A percentile compares a stretch with the other conserved stretches of the same genome.
Evolutionary conservation across 2,329 filamentous ascomycete genomes (phyloP).

Genomic region (Ilyonectria destructans): DNA sequence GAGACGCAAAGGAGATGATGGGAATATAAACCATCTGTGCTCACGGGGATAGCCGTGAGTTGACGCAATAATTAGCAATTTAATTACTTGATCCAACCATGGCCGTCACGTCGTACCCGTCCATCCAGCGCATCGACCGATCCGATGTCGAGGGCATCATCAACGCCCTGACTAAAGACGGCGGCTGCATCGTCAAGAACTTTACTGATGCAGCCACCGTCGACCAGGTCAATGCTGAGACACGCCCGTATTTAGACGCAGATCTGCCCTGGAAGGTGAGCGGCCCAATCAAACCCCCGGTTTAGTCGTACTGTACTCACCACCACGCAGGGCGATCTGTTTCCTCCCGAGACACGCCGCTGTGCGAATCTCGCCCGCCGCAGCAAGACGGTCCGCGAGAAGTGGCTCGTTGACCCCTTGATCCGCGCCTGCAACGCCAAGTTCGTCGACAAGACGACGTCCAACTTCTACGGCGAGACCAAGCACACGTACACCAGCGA

Average conservation of each 20-base stretch:
- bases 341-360: constrained; percentile 23
- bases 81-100: not conserved
- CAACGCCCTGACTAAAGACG: constrained; percentile 19
- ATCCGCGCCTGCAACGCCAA: constrained; percentile 23
- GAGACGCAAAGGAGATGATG: not conserved
- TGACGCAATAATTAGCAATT: constrained; percentile 4
- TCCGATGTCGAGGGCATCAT: constrained; percentile 26
- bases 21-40: constrained; percentile 14
- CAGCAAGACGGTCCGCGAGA: constrained; percentile 23
- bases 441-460: constrained; percentile 27
- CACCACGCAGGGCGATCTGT: constrained; percentile 18
- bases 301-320: not conserved
- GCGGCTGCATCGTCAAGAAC: constrained; percentile 28
- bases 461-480: constrained; percentile 25
- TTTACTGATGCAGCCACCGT: constrained; percentile 21
- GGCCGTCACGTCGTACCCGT: constrained; percentile 26
- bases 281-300: not conserved
- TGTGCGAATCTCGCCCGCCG: constrained; percentile 25
- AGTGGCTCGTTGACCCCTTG: constrained; percentile 24
- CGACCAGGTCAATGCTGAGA: constrained; percentile 25
- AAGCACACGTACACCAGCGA: constrained; percentile 28
- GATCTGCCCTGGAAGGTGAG: constrained; percentile 27
- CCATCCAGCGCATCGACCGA: constrained; percentile 23
- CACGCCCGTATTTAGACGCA: constrained; percentile 25
- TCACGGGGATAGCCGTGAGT: not conserved